A percentile compares a stretch with the other conserved stretches of the same genome.
Evolutionary conservation across 139 green algal genomes (phyloP).

Genomic region (Parachlorella kessleri): DNA sequence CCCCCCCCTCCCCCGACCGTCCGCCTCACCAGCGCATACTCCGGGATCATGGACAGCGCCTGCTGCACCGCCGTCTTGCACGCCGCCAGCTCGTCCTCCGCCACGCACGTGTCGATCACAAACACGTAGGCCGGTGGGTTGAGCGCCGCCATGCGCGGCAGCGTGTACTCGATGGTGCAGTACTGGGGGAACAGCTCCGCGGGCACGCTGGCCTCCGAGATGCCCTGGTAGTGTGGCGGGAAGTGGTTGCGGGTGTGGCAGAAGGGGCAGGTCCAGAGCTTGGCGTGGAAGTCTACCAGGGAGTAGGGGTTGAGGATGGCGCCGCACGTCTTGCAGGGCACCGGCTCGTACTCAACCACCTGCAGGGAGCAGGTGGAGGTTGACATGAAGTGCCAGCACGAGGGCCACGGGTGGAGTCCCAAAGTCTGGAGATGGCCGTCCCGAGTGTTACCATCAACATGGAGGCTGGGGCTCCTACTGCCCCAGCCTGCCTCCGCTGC

Average conservation of each 20-base stretch:
- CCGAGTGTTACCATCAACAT: no score
- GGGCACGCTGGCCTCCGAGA: slow-evolving; percentile 80
- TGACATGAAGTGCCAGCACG: neutral
- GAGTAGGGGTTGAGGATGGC: slow-evolving; percentile 95
- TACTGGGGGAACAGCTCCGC: slow-evolving; percentile 97
- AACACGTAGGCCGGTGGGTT: slow-evolving; percentile 93
- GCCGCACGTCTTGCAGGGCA: slow-evolving; percentile 93
- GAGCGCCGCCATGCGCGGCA: slow-evolving; percentile 47
- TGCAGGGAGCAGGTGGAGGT: slow-evolving; percentile 37
- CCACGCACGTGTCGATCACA: slow-evolving; percentile 92
- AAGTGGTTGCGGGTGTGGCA: slow-evolving; percentile 97
- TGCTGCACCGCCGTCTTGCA: slow-evolving; percentile 83
- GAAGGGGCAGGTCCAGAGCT: slow-evolving; percentile 97
- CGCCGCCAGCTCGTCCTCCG: slow-evolving; percentile 90
- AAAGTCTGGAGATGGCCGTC: no score
- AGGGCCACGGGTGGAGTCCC: no score
- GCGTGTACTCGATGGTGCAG: slow-evolving; percentile 96
- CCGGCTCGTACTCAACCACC: slow-evolving; percentile 93
- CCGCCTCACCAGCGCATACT: slow-evolving; percentile 39
- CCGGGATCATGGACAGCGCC: slow-evolving; percentile 53
- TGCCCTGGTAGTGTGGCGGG: slow-evolving; percentile 90
- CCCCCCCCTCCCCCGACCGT: neutral
- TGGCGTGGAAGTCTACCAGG: slow-evolving; percentile 86
- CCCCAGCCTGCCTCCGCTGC: neutral
- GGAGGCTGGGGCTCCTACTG: no score